Evolutionary conservation across 2,329 filamentous ascomycete genomes (phyloP).

Genomic region (Dactylellina haptotyla): DNA sequence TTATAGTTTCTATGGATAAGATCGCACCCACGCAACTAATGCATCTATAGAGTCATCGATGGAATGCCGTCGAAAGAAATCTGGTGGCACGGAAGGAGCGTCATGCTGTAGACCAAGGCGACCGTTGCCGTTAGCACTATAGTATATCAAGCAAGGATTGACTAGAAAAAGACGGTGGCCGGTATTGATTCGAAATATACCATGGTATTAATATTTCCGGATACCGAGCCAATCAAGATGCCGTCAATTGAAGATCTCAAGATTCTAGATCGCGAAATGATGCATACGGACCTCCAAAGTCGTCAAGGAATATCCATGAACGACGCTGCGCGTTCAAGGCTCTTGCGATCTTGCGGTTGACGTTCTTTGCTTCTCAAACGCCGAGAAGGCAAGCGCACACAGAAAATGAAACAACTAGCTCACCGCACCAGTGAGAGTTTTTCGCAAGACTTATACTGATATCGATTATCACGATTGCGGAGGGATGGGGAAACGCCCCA

Average conservation of each 20-base stretch:
- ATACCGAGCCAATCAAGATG: too few species aligned
- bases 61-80: background rate
- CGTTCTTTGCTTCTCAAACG: background rate
- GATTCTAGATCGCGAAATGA: background rate
- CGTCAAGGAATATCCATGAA: conserved; percentile 13
- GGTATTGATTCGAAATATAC: too few species aligned
- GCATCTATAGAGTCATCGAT: background rate
- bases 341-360: background rate
- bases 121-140: too few species aligned
- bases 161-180: too few species aligned
- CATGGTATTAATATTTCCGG: too few species aligned
- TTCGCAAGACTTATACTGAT: background rate
- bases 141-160: too few species aligned
- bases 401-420: too few species aligned
- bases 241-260: background rate
- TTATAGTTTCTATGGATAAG: background rate
- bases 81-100: too few species aligned
- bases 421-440: background rate
- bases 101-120: too few species aligned
- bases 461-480: background rate
- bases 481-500: background rate
- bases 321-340: background rate
- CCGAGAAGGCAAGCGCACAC: background rate
- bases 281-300: background rate
- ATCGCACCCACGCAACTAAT: background rate